Base-by-base conservation (phyloP, 1,139 yeast genomes). In the Blastobotrys persicus region DNA sequence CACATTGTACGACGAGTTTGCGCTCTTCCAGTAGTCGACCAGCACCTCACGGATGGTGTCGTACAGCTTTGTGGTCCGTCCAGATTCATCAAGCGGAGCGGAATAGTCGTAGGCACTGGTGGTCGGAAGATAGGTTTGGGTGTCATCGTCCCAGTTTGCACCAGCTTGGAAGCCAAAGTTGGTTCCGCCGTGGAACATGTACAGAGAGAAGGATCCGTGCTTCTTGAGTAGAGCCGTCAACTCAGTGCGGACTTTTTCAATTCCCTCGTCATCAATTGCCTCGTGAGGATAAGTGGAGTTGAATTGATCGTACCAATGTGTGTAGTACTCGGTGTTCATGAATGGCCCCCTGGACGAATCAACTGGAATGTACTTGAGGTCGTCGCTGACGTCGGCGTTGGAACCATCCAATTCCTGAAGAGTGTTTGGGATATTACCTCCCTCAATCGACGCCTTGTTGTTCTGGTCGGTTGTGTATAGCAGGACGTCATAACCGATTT, bases 131-230 rank as follows among this genome's bases (percentile, higher is more conserved):
- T 23, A 23, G 33, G 43, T 13, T 3, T 17, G 28, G 18, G 26
- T 23, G 5, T 20, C 31, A 34, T 37, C 43, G 16, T 20, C 44
- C 31, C 23, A 46, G 28, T 42, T 35, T 23, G 44, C 46, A 9
- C 50, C 50, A 32, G 38, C 43, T 12, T 38, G 34, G 41, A 43
- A 47, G n/a, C 50, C 47, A 20, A 37, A 47, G 41, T 47, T 47
- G 23, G 50, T 47, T 13, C 50, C 50, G 2, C 50, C 50, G 16
- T 39, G 34, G 20, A 44, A 44, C 42, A 43, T 44, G 40, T 47
- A 47, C 16, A 43, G 33, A 13, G 33, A 14, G 44, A 47, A 44
- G 13, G 42, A 31, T 13, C 38, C 37, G 3, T 34, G 26, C 20
- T 44, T 31, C 20, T 31, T 19, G 18, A 47, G 28, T 2, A 44